A percentile compares a stretch with the other conserved stretches of the same genome.
Conservation (phyloP, 768 basidiomycete species). For the Trametes maxima region DNA sequence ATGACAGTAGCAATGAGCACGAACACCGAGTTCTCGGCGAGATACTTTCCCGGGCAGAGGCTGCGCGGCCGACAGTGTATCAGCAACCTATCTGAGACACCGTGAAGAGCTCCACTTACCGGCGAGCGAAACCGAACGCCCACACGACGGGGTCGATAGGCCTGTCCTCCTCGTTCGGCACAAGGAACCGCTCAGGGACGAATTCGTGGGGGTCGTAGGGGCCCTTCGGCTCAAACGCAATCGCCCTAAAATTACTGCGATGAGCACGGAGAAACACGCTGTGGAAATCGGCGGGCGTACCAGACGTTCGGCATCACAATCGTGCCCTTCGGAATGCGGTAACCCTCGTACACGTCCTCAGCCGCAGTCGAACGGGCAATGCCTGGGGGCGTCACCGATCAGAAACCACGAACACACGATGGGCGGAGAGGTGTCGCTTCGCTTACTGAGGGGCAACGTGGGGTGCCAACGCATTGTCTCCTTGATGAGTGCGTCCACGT, state of each 20-base stretch:
- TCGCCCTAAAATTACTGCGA: constrained; percentile 4
- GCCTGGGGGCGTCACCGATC: constrained; percentile 21
- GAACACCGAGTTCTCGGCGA: constrained; percentile 24
- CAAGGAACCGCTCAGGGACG: constrained; percentile 27
- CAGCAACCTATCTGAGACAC: background rate
- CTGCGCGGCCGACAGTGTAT: background rate
- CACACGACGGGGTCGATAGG: constrained; percentile 3
- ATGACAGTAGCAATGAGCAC: constrained; percentile 18
- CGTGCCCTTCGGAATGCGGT: constrained; percentile 29
- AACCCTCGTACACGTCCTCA: constrained; percentile 29
- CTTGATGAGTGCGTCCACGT: constrained; percentile 25
- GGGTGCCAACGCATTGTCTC: constrained; percentile 37
- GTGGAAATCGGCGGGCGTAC: constrained; percentile 8
- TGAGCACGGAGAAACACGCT: no score
- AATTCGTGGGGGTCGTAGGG: constrained; percentile 21
- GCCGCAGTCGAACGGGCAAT: constrained; percentile 20
- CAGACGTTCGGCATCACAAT: constrained; percentile 31
- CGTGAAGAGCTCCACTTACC: constrained; percentile 1
- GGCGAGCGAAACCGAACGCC: constrained; percentile 23
- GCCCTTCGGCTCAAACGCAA: constrained; percentile 15
- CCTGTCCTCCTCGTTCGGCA: background rate
- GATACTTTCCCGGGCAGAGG: constrained; percentile 19
- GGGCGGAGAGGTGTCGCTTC: no score
- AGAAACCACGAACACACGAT: background rate
- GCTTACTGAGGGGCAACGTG: constrained; percentile 34